phyloP scores from a whole-genome alignment of 257 asterid genomes.

The Phtheirospermum japonicum region DNA sequence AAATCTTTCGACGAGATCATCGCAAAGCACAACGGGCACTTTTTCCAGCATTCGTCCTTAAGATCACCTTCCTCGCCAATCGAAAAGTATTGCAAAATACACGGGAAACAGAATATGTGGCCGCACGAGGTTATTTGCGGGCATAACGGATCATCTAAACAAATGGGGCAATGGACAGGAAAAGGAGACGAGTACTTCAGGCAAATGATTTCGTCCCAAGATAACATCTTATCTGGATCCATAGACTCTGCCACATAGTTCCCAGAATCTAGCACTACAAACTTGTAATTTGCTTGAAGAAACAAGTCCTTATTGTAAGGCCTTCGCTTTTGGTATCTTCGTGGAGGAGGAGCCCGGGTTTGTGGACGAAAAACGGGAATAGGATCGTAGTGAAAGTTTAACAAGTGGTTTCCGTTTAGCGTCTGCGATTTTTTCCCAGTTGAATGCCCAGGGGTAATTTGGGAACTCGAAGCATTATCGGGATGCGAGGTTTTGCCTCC shows the following conservation, averaged over 20 bases:
- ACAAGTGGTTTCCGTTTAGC: slow-evolving; percentile 80
- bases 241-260: slow-evolving; percentile 52
- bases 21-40: slow-evolving; percentile 88
- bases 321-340: slow-evolving; percentile 60
- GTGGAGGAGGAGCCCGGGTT: slow-evolving; percentile 56
- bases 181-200: slow-evolving; percentile 71
- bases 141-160: slow-evolving; percentile 82
- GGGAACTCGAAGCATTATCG: slow-evolving; percentile 39
- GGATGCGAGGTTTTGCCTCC: slow-evolving; percentile 37
- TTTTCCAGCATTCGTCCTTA: slow-evolving; percentile 63
- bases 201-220: slow-evolving; percentile 91
- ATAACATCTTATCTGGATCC: slow-evolving; percentile 86
- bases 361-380: slow-evolving; percentile 62
- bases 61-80: slow-evolving; percentile 51
- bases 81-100: slow-evolving; percentile 76
- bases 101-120: slow-evolving; percentile 93
- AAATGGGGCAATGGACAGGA: slow-evolving; percentile 86
- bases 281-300: slow-evolving; percentile 94
- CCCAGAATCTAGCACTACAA: slow-evolving; percentile 80
- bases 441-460: slow-evolving; percentile 39
- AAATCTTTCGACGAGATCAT: slow-evolving; percentile 84
- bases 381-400: slow-evolving; percentile 87
- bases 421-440: slow-evolving; percentile 56
- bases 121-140: slow-evolving; percentile 98
- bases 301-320: slow-evolving; percentile 94